Base-by-base conservation (phyloP, 108 stramenopile species). In the Mayamaea pseudoterrestris region DNA sequence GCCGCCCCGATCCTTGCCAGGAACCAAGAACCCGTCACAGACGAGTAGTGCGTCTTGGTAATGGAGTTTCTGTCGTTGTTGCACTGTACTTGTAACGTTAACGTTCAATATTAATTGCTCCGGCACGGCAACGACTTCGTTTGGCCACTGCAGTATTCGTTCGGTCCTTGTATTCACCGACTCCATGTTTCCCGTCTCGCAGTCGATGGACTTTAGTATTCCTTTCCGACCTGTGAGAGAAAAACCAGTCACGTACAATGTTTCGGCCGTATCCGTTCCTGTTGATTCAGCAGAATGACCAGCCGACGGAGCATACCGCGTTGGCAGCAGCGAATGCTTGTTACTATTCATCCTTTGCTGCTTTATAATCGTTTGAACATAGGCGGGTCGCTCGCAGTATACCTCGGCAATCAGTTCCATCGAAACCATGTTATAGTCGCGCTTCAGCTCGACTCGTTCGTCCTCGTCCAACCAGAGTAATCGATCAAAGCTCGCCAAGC, bases 1-100 rank as follows among this genome's bases (percentile, higher is more conserved):
- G 8, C 93, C 95, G 0, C 95, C 95, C 48, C 86, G 85, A 47
- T 85, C 80, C 48, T 81, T 86, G 21, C 93, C 93, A 3, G 95
- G 95, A n/a, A 94, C 81, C 12, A 96, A 58, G 64, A 96, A 96
- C 6, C 95, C 95, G 60, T 96, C 95, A 5, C 83, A 71, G 1
- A 96, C 74, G 28, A 96, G 60, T 13, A 94, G 53, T 0, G 85
- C 91, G 55, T 83, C 84, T 22, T 81, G 68, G 12, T 30, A 9
- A 17, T 50, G 43, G 27, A 31, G 23, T 2, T 13, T 9, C 8
- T 7, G 25, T 47, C 24, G 23, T 5, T n/a, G 30, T 44, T 14
- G 8, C 5, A 5, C 13, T 22, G 21, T 4, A 24, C 4, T 6
- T 23, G 8, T 6, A 24, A 7, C 22, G 25, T 4, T 26, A 13